Evolutionary conservation across 2,329 filamentous ascomycete genomes (phyloP).

Genomic region (Talaromyces pinophilus): DNA sequence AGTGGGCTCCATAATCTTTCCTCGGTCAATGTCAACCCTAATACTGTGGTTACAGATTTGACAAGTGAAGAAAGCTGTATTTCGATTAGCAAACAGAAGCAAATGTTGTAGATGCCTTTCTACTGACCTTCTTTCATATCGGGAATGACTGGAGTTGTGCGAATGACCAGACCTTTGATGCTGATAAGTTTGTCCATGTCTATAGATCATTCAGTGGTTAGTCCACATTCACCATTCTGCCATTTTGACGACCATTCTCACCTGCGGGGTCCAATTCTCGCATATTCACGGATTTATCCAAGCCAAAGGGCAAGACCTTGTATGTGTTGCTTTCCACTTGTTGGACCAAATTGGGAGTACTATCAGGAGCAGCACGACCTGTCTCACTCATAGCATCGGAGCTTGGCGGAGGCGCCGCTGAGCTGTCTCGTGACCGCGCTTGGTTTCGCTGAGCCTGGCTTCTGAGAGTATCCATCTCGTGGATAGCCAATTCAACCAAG

Average conservation of each 20-base stretch:
- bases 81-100: conserved; percentile 19
- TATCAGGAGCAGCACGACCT: conserved; percentile 33
- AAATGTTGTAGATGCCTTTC: background rate
- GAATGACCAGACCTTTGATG: conserved; percentile 94
- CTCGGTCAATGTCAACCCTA: conserved; percentile 87
- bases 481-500: conserved; percentile 84
- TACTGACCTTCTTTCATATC: conserved; percentile 84
- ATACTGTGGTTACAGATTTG: conserved; percentile 89
- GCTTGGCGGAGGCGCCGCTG: conserved; percentile 70
- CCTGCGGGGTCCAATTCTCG: conserved; percentile 88
- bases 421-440: conserved; percentile 56
- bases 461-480: conserved; percentile 71
- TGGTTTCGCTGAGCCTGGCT: conserved; percentile 53
- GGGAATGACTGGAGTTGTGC: conserved; percentile 92
- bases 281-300: conserved; percentile 85
- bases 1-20: conserved; percentile 93
- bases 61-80: conserved; percentile 88
- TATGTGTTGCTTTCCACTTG: conserved; percentile 80
- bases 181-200: conserved; percentile 96
- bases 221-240: background rate
- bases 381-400: conserved; percentile 66
- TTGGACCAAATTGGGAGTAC: conserved; percentile 69
- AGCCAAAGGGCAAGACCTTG: conserved; percentile 83
- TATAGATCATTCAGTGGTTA: conserved; percentile 27
- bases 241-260: conserved; percentile 36